Evolutionary conservation across 2,329 filamentous ascomycete genomes (phyloP).

Genomic region (Penicillium rolfsii): DNA sequence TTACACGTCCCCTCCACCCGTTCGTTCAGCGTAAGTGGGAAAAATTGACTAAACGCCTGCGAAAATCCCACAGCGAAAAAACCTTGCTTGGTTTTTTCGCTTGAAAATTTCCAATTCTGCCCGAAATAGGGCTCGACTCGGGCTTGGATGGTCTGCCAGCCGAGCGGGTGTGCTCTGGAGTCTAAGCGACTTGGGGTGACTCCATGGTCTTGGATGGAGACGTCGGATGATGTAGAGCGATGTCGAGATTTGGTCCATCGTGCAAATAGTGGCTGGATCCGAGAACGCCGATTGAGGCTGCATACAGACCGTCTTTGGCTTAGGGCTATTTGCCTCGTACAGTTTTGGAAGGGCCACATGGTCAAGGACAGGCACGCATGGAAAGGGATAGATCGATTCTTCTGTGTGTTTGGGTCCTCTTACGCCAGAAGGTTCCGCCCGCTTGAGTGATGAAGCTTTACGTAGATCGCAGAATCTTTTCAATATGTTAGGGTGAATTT

Average conservation of each 20-base stretch:
- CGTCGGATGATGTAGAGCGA: slow-evolving; percentile 9
- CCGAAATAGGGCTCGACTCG: slow-evolving; percentile 24
- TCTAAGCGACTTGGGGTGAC: slow-evolving; percentile 15
- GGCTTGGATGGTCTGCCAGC: slow-evolving; percentile 22
- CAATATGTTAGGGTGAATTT: neutral
- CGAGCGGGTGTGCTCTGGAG: slow-evolving; percentile 19
- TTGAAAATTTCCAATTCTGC: slow-evolving; percentile 22
- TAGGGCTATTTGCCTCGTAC: neutral
- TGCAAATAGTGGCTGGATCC: neutral
- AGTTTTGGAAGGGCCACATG: neutral
- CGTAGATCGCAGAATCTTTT: no score
- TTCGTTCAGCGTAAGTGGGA: slow-evolving; percentile 19
- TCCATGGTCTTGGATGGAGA: slow-evolving; percentile 5
- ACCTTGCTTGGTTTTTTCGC: slow-evolving; percentile 17
- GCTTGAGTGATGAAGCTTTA: no score
- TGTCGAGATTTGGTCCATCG: neutral
- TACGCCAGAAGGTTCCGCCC: neutral
- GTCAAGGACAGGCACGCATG: neutral
- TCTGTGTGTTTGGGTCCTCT: neutral
- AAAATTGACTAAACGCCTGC: slow-evolving; percentile 22
- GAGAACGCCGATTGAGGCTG: neutral
- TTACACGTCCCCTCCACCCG: slow-evolving; percentile 22
- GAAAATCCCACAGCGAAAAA: slow-evolving; percentile 24
- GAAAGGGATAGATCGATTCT: neutral
- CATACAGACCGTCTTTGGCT: neutral